These are phyloP conservation scores for Podospora anserina DNA, from an alignment of 495 filamentous ascomycete species.

Conservation along the genomic window DNA sequence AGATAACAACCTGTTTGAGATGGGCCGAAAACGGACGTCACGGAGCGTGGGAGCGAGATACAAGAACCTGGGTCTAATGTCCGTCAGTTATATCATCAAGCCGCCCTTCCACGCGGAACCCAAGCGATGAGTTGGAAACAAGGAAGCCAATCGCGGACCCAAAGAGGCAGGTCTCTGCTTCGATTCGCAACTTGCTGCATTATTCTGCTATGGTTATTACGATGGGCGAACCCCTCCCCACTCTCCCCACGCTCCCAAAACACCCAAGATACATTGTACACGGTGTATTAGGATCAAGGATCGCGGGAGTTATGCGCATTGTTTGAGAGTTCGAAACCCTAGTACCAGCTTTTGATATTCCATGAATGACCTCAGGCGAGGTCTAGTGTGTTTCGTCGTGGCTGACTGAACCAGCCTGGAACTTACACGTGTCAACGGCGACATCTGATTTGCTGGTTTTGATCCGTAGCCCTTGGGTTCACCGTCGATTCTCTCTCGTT, in stretches of 20 bases:
- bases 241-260: background rate
- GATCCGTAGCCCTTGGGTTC: background rate
- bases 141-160: background rate
- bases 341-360: background rate
- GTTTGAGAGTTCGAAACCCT: background rate
- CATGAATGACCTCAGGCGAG: background rate
- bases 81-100: conserved; percentile 13
- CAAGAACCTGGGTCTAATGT: conserved; percentile 5
- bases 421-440: conserved; percentile 13
- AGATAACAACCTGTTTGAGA: background rate
- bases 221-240: background rate
- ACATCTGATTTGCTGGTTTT: background rate
- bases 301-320: background rate
- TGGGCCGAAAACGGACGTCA: background rate
- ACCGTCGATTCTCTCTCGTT: background rate
- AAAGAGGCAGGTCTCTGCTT: background rate
- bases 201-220: background rate
- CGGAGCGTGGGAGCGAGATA: background rate
- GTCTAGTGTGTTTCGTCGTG: conserved; percentile 2
- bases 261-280: background rate
- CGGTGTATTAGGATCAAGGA: background rate
- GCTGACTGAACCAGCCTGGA: conserved; percentile 6
- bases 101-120: conserved; percentile 5
- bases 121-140: background rate
- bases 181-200: background rate